Evolutionary conservation across 2,329 filamentous ascomycete species (phyloP).

Genomic region (Thyridium curvatum): DNA sequence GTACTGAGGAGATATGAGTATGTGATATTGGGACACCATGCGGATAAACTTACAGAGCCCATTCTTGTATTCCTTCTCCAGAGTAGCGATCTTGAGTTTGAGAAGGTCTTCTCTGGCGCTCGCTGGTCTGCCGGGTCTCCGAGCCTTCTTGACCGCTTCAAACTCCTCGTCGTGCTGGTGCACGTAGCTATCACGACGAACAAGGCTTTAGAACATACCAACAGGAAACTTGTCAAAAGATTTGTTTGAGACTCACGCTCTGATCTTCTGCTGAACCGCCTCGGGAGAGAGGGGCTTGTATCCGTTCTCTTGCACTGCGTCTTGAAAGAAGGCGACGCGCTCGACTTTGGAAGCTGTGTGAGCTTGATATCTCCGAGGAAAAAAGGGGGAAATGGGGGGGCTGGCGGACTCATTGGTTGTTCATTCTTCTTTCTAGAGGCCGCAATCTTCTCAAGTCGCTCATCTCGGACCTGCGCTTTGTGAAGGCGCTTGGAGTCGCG

Average conservation of each 20-base stretch:
- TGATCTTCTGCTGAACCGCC: conserved; percentile 55
- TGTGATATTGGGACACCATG: conserved; percentile 1
- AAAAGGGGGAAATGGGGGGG: not conserved
- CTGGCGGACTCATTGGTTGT: conserved; percentile 55
- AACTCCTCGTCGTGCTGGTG: conserved; percentile 68
- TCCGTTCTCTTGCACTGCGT: conserved; percentile 48
- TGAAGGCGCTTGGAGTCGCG: conserved; percentile 78
- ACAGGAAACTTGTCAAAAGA: no score
- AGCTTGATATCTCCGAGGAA: not conserved
- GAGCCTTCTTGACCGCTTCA: conserved; percentile 55
- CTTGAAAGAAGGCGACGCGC: conserved; percentile 66
- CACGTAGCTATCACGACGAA: conserved; percentile 45
- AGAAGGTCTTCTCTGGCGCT: conserved; percentile 72
- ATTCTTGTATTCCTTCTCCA: conserved; percentile 73
- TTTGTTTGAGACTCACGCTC: conserved; percentile 48
- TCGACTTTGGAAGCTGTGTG: conserved; percentile 42
- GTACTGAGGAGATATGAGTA: conserved; percentile 34
- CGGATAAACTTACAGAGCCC: conserved; percentile 63
- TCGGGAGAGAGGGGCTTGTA: conserved; percentile 44
- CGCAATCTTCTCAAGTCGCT: conserved; percentile 69
- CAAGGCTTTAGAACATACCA: no score
- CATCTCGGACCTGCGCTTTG: conserved; percentile 72
- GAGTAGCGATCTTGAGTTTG: conserved; percentile 60
- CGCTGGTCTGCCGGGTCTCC: conserved; percentile 73
- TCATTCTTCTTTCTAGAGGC: conserved; percentile 68